Percentiles rank a stretch among this genome's conserved stretches.
phyloP scores from a whole-genome alignment of 345 rosid genomes.

The Sisymbrium altissimum region DNA sequence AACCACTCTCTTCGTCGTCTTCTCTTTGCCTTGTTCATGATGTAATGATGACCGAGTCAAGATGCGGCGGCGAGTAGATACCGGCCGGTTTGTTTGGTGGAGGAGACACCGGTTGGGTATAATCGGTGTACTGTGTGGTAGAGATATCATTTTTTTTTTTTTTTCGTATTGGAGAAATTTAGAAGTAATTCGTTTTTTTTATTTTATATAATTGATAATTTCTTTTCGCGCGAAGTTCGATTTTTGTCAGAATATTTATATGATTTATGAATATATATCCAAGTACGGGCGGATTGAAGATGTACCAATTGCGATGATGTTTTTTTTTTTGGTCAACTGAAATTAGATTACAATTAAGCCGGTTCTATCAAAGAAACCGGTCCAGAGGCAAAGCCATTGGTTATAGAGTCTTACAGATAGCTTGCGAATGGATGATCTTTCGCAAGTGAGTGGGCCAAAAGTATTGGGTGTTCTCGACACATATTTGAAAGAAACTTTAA shows the following conservation, averaged over 20 bases:
- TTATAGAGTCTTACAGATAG: too few relatives aligned
- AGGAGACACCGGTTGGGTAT: slow-evolving; percentile 30
- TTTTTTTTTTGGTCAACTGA: too few relatives aligned
- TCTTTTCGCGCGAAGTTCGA: slow-evolving; percentile 14
- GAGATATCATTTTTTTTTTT: slow-evolving; percentile 38
- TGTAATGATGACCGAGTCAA: slow-evolving; percentile 40
- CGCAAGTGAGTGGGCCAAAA: too few relatives aligned
- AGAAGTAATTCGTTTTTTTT: not conserved
- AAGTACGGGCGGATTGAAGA: not conserved
- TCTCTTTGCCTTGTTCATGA: slow-evolving; percentile 30
- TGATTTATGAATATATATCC: not conserved
- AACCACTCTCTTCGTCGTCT: slow-evolving; percentile 55
- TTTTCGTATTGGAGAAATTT: not conserved
- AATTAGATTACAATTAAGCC: too few relatives aligned
- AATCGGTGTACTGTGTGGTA: slow-evolving; percentile 32
- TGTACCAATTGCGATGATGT: too few relatives aligned
- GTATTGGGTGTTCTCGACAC: too few relatives aligned
- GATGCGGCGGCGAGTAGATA: slow-evolving; percentile 4
- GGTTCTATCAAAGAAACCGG: too few relatives aligned
- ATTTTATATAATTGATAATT: not conserved
- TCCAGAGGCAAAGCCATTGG: too few relatives aligned
- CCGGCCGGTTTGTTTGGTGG: slow-evolving; percentile 12
- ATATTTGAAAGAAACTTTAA: too few relatives aligned
- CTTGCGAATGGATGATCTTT: too few relatives aligned
- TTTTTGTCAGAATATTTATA: not conserved